Conservation (phyloP, 495 filamentous ascomycete genomes). For the Annulohypoxylon stygium region DNA sequence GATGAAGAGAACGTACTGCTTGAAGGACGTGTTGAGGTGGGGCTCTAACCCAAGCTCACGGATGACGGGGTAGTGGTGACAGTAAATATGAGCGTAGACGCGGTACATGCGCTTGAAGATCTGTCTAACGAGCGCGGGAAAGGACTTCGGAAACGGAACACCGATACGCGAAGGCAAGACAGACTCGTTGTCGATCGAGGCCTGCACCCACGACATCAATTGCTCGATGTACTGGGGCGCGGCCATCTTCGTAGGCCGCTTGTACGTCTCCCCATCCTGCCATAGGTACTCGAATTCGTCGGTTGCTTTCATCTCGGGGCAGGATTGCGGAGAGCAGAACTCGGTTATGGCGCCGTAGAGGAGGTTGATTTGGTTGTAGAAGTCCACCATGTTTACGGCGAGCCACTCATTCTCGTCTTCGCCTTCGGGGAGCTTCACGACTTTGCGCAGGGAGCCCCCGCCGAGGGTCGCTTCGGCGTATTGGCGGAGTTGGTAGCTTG, state of each 20-base stretch:
- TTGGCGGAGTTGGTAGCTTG: constrained; percentile 94
- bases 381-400: constrained; percentile 98
- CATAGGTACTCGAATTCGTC: constrained; percentile 99
- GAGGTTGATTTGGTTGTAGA: constrained; percentile 99
- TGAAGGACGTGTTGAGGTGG: constrained; percentile 98
- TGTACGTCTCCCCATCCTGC: constrained; percentile 94
- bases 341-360: constrained; percentile 99
- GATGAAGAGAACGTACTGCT: constrained; percentile 98
- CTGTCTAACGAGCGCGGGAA: constrained; percentile 86
- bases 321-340: constrained; percentile 96
- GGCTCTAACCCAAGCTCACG: constrained; percentile 95
- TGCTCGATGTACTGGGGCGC: constrained; percentile 98
- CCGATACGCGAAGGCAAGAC: constrained; percentile 95
- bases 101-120: constrained; percentile 99
- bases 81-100: constrained; percentile 99
- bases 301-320: constrained; percentile 99
- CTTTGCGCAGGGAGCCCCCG: constrained; percentile 93
- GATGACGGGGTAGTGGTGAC: constrained; percentile 98
- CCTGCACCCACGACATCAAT: constrained; percentile 95
- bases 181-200: constrained; percentile 93
- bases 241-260: constrained; percentile 96
- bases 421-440: constrained; percentile 95
- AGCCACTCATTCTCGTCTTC: constrained; percentile 98
- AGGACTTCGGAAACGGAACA: constrained; percentile 94
- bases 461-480: constrained; percentile 98